Evolutionary conservation across 2,329 filamentous ascomycete species (phyloP), one percentile per base, ranked within the genome.

Genomic region (Trichoderma sp.): DNA sequence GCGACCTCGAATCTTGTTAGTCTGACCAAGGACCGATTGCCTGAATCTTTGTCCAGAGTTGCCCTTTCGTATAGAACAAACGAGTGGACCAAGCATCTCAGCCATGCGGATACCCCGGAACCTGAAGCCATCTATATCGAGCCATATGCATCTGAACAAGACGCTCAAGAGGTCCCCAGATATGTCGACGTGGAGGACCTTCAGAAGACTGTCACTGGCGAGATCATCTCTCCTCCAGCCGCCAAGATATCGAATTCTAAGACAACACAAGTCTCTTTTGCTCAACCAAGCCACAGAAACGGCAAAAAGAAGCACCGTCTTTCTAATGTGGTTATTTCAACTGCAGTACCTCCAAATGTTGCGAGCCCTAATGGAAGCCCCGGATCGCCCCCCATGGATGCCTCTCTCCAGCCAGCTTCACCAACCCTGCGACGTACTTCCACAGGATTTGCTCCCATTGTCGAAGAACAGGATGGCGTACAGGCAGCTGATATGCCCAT

Each of bases 41-140:
- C 94, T 0, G 86, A 88, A n/a, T 90, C 91, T 14, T 84, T 95
- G 41, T 97, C 95, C 1, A 92, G 91, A 76, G 90, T 97, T 9
- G 93, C 95, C 2, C 87, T 94, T 82, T 94, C 93, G 0, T 97
- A 97, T 81, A 91, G 96, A 75, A 98, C 95, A 2, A 97, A 97
- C 78, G 96, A 98, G 84, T 98, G 96, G 96, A 95, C 95, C 0
- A 98, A 98, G 83, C 95, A 98, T 82, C 87, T 98, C 12, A 91
- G 92, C 77, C 86, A 89, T 59, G 95, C 96, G 7, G 95, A 98
- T 18, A 85, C 86, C 6, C 95, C 95, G 1, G 89, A 91, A 65
- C 83, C 89, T 0, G 92, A 94, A 8, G 89, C 91, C 2, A 82
- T 93, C 14, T 86, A 89, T 29, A 81, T 90, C 4, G 81, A 88